These are phyloP conservation scores for Agrocybe praecox DNA, from an alignment of 768 basidiomycete species.

Conservation along the genomic window DNA sequence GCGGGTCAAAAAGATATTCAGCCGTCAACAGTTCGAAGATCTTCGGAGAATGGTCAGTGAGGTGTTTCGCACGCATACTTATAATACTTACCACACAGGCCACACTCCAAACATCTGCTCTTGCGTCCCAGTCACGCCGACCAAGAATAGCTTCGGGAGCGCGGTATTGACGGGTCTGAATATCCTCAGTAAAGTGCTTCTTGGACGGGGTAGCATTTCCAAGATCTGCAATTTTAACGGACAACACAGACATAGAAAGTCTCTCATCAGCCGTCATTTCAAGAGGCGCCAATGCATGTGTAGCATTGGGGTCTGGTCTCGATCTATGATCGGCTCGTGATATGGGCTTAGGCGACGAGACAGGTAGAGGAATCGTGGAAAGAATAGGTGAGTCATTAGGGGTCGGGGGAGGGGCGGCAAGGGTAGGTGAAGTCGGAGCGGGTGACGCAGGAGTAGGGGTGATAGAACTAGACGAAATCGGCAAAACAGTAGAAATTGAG, in stretches of 20 bases:
- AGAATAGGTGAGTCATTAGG: conserved; percentile 32
- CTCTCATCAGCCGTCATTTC: conserved; percentile 21
- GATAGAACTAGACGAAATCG: neutral
- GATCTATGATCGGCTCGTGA: conserved; percentile 1
- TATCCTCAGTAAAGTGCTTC: conserved; percentile 92
- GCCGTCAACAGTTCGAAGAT: conserved; percentile 89
- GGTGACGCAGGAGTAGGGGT: conserved; percentile 4
- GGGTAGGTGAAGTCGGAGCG: conserved; percentile 26
- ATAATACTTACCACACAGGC: conserved; percentile 71
- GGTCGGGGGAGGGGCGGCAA: conserved; percentile 38
- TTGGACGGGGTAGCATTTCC: conserved; percentile 93
- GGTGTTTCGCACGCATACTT: neutral
- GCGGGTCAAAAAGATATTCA: conserved; percentile 92
- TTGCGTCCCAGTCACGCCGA: conserved; percentile 81
- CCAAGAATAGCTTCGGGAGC: conserved; percentile 94
- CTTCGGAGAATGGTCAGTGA: conserved; percentile 32
- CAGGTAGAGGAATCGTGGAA: conserved; percentile 18
- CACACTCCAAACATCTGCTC: conserved; percentile 90
- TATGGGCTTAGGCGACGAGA: conserved; percentile 5
- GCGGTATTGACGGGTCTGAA: conserved; percentile 95
- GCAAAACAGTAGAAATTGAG: conserved; percentile 12
- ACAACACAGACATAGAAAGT: conserved; percentile 50
- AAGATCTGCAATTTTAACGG: conserved; percentile 91
- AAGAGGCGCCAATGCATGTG: conserved; percentile 23
- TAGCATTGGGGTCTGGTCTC: conserved; percentile 12